Percentiles rank a stretch among this genome's conserved stretches.
Evolutionary conservation across 257 asterid species (phyloP).

Genomic region (Rehmannia glutinosa): DNA sequence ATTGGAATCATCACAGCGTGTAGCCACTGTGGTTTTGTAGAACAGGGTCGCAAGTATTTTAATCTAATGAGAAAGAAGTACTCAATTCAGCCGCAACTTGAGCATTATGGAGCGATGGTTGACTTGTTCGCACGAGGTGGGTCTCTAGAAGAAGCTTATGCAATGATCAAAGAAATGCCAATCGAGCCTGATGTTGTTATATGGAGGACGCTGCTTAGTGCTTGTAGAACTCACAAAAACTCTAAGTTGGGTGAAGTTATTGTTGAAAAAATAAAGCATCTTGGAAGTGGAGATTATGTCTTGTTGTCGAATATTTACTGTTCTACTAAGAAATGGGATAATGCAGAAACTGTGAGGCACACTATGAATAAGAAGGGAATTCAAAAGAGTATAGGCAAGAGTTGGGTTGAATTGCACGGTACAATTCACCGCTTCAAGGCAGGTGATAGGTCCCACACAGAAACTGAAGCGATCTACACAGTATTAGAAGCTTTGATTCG

Average conservation of each 20-base stretch:
- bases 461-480: conserved; percentile 46
- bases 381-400: conserved; percentile 58
- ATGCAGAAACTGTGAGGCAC: conserved; percentile 52
- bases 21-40: conserved; percentile 67
- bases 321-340: conserved; percentile 54
- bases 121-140: conserved; percentile 74
- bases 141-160: conserved; percentile 54
- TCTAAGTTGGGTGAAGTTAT: conserved; percentile 50
- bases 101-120: conserved; percentile 84
- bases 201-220: conserved; percentile 76
- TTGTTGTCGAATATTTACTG: conserved; percentile 68
- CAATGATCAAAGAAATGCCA: conserved; percentile 56
- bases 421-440: conserved; percentile 59
- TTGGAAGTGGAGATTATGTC: conserved; percentile 62
- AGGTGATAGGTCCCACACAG: conserved; percentile 57
- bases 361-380: conserved; percentile 53
- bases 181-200: conserved; percentile 62
- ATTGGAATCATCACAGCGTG: conserved; percentile 66
- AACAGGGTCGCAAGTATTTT: conserved; percentile 54
- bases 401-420: conserved; percentile 66
- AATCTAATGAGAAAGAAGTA: conserved; percentile 47
- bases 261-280: conserved; percentile 42
- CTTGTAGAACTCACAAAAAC: conserved; percentile 63
- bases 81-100: conserved; percentile 60
- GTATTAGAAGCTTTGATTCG: conserved; percentile 46